Conservation (phyloP, 306 rosid genomes). For the Prunus salicina region DNA sequence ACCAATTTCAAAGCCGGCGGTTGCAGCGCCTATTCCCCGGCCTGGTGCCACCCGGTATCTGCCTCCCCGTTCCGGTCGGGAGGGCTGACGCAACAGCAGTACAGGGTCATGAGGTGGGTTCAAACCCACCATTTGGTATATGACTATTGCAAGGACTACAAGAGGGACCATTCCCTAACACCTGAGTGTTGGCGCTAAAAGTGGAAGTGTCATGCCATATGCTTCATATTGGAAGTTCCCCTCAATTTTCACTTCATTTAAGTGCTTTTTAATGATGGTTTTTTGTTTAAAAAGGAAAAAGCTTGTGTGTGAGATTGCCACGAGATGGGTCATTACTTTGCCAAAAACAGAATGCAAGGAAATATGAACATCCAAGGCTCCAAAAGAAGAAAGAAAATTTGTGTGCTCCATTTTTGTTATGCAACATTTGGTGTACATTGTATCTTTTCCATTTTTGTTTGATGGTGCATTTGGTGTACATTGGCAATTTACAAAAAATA, state of each 20-base stretch:
- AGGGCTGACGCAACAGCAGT: conserved; percentile 61
- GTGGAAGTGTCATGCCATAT: neutral
- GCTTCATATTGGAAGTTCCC: conserved; percentile 8
- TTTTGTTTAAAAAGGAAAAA: neutral
- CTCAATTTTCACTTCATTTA: conserved; percentile 9
- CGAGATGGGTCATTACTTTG: conserved; percentile 34
- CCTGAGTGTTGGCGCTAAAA: conserved; percentile 72
- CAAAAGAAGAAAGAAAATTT: conserved; percentile 22
- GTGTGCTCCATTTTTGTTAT: conserved; percentile 18
- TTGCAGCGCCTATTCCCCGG: conserved; percentile 70
- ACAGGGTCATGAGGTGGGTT: conserved; percentile 76
- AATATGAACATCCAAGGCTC: conserved; percentile 41
- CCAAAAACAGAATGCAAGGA: conserved; percentile 16
- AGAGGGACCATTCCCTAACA: conserved; percentile 78
- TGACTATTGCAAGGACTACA: conserved; percentile 72
- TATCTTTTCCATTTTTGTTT: neutral
- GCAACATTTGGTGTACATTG: conserved; percentile 14
- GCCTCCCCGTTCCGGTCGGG: conserved; percentile 81
- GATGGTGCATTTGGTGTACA: neutral
- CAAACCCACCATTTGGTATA: conserved; percentile 74
- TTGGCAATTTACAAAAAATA: neutral
- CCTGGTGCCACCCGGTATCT: conserved; percentile 65
- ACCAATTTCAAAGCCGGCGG: conserved; percentile 77
- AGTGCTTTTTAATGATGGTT: conserved; percentile 20
- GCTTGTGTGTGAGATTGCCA: conserved; percentile 19